phyloP scores from a whole-genome alignment of 805 yeast genomes.

The Candida morakotiae region DNA sequence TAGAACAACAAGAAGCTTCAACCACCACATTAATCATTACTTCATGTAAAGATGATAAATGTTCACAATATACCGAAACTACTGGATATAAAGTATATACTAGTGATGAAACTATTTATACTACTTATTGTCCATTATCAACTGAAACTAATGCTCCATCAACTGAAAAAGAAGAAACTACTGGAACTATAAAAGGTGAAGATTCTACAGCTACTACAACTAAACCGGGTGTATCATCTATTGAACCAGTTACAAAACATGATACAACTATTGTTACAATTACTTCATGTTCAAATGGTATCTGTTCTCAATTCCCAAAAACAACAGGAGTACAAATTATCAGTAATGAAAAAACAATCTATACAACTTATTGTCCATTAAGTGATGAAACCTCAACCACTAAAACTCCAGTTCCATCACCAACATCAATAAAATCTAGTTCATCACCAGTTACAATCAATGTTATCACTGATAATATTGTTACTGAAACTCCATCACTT shows the following conservation, averaged over 20 bases:
- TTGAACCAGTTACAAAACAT: slow-evolving; percentile 8
- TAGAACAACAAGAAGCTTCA: slow-evolving; percentile 15
- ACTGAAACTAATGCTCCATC: slow-evolving; percentile 6
- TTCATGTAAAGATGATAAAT: slow-evolving; percentile 32
- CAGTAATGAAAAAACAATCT: slow-evolving; percentile 19
- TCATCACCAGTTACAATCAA: slow-evolving; percentile 14
- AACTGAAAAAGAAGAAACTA: slow-evolving; percentile 12
- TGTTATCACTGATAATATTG: slow-evolving; percentile 40
- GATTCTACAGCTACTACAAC: background rate
- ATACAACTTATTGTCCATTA: slow-evolving; percentile 26
- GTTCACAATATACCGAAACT: slow-evolving; percentile 25
- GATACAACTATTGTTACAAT: slow-evolving; percentile 27
- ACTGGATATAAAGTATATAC: slow-evolving; percentile 27
- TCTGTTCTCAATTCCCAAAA: slow-evolving; percentile 22
- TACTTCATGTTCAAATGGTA: slow-evolving; percentile 31
- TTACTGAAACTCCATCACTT: slow-evolving; percentile 28
- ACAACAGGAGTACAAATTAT: slow-evolving; percentile 31
- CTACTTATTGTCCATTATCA: slow-evolving; percentile 17
- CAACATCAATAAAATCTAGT: no score
- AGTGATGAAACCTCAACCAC: slow-evolving; percentile 7
- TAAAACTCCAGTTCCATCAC: background rate
- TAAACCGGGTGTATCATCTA: background rate
- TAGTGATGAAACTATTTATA: slow-evolving; percentile 16
- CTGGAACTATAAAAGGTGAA: slow-evolving; percentile 2
- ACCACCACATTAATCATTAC: slow-evolving; percentile 33